Conservation (phyloP, 495 filamentous ascomycete species). For the Pyrenopolyporus hunteri region DNA sequence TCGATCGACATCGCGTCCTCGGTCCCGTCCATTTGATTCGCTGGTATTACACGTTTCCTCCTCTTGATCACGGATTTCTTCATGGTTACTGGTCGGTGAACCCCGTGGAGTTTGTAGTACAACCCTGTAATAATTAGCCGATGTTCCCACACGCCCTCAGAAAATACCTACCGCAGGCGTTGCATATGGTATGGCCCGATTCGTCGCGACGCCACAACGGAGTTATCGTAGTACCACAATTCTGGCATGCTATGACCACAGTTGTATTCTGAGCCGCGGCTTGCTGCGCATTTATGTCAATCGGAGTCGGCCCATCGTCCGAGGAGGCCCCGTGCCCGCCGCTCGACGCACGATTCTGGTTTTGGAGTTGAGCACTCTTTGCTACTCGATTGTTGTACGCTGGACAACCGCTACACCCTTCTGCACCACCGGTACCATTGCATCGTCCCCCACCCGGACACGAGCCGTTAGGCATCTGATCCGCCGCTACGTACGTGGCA, state of each 20-base stretch:
- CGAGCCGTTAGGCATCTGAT: conserved; percentile 75
- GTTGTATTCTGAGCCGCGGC: conserved; percentile 62
- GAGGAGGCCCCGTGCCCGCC: conserved; percentile 36
- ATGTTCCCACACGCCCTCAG: not conserved
- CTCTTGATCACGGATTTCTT: conserved; percentile 97
- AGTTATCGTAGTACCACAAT: conserved; percentile 96
- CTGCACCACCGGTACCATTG: conserved; percentile 96
- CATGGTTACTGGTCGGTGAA: conserved; percentile 92
- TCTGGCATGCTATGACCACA: conserved; percentile 91
- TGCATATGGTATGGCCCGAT: conserved; percentile 95
- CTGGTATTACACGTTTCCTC: conserved; percentile 92
- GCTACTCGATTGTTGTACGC: conserved; percentile 96
- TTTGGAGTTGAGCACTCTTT: conserved; percentile 75
- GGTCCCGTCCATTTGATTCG: conserved; percentile 59
- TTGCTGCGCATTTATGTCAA: conserved; percentile 56
- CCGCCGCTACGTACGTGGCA: conserved; percentile 78
- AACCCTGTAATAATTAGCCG: conserved; percentile 63
- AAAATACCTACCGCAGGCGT: conserved; percentile 84
- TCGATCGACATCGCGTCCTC: conserved; percentile 51
- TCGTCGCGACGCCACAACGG: conserved; percentile 96
- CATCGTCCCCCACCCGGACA: conserved; percentile 95
- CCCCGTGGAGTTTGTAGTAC: conserved; percentile 96
- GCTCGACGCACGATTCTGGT: conserved; percentile 42
- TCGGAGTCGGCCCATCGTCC: conserved; percentile 48
- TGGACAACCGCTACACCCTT: conserved; percentile 93